A percentile compares a stretch with the other conserved stretches of the same genome.
Evolutionary conservation across 2,329 filamentous ascomycete species (phyloP).

Genomic region (Metarhizium rileyi): DNA sequence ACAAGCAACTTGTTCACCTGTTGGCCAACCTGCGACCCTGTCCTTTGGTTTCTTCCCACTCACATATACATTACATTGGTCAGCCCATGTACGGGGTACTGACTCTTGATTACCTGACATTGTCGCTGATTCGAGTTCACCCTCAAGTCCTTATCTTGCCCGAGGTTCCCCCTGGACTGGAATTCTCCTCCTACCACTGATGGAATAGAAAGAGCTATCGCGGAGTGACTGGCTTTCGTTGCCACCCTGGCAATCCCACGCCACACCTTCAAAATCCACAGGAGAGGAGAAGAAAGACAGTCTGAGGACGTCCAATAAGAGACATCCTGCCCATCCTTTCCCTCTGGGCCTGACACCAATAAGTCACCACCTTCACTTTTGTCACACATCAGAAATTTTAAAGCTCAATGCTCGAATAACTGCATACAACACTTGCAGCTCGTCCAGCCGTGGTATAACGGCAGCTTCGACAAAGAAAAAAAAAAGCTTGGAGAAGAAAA

Average conservation of each 20-base stretch:
- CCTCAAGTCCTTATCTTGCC: neutral
- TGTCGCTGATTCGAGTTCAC: neutral
- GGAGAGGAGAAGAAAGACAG: slow-evolving; percentile 6
- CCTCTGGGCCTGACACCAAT: neutral
- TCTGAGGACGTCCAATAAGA: slow-evolving; percentile 5
- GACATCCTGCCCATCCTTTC: slow-evolving; percentile 2
- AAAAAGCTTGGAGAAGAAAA: neutral
- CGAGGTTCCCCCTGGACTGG: neutral
- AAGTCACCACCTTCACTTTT: neutral
- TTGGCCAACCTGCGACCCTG: neutral
- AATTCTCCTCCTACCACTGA: neutral
- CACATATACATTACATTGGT: neutral
- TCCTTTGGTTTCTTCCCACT: neutral
- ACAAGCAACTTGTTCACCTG: slow-evolving; percentile 2
- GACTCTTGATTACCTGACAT: neutral
- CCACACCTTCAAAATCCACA: slow-evolving; percentile 2
- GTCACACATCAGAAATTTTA: neutral
- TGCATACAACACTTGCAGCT: neutral
- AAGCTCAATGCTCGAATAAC: neutral
- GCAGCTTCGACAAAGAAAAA: neutral
- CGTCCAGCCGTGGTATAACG: neutral
- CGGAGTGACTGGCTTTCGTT: slow-evolving; percentile 1
- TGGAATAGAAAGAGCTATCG: neutral
- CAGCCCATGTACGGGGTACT: neutral
- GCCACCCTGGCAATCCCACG: slow-evolving; percentile 6